Evolutionary conservation across 2,329 filamentous ascomycete genomes (phyloP), one percentile per base, ranked within the genome.

Genomic region (Fusarium keratoplasticum): DNA sequence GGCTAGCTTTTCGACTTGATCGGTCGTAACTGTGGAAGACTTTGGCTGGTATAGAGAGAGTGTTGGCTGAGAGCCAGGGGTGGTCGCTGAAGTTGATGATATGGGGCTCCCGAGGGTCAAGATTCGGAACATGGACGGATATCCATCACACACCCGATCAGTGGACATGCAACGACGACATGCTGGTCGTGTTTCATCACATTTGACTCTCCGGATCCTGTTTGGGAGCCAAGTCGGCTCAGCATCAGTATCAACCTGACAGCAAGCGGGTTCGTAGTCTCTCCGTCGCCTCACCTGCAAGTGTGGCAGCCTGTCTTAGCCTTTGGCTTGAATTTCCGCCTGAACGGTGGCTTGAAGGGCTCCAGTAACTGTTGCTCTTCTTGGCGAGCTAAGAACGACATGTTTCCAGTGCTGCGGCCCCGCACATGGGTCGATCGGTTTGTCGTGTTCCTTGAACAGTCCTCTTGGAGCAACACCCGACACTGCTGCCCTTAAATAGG

Each of bases 121-220:
- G 22, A 29, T 10, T 22, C 35, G 35, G 35, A 60, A 60, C 42
- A 40, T 4, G 18, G 57, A 60, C 10, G 57, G 57, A 42, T 60
- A 60, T 25, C 57, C 57, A 18, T 60, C 57, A 25, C 57, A 60
- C 35, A 60, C 36, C 18, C 57, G 40, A 13, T 29, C 18, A n/a
- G 57, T 60, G 4, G 64, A 61, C 11, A 57, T 7, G 29, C 64
- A 67, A 18, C 64, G 36, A n/a, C 44, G 10, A 40, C 59, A 67
- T 13, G 27, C 36, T 14, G 59, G 64, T 11, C 60, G 29, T 18
- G 14, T 20, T 36, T 67, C 58, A 50, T 67, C 64, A 9, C 64
- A 67, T 47, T 67, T 67, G 29, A 67, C 29, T 58, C 60, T 67
- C 18, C 59, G 64, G 20, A 67, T 63, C 31, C 64, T 64, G 18